Evolutionary conservation across 495 filamentous ascomycete species (phyloP), one percentile per base, ranked within the genome.

Genomic region (Daldinia childiae): DNA sequence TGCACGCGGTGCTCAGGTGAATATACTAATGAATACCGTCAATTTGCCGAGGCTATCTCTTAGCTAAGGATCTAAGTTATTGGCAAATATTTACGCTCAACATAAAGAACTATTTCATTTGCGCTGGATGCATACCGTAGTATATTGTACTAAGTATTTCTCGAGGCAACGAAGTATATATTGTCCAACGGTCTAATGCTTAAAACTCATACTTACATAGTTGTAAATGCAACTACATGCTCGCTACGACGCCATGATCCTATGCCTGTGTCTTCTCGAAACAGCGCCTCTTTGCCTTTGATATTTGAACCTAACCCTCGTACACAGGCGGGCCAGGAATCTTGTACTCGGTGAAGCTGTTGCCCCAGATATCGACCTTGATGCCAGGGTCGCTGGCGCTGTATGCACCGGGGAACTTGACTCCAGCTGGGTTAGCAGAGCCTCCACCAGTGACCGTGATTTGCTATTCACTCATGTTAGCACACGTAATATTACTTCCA

Each of bases 331-430:
- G 71, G 32, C 71, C 71, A 43, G 71, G 71, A 24, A 73, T 73
- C 66, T 52, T 69, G 66, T 73, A 73, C 58, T 73, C 62, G 11
- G n/a, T 38, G 51, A 73, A 73, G 45, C 66, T 32, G 52, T 69
- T 69, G 55, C 71, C 71, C 71, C 71, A 73, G 69, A 89, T 81
- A 68, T 87, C 84, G 62, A 88, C 80, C 32, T 84, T 72, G 62
- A 89, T 82, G 15, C 87, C 87, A 0, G 84, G 82, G 68, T 87
- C 86, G 45, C 58, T 76, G 14, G 80, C 76, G 26, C 76, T 79
- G 77, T 88, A 88, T 4, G 83, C 84, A 15, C 84, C 84, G 6
- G 84, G 84, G 73, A 86, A 81, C 26, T 66, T 69, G 19, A 85
- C 82, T 3, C 79, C 81, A 4, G 77, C 26, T 4, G 83, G 83